Percentiles rank a stretch among this genome's conserved stretches.
Conservation (phyloP, 495 filamentous ascomycete species). For the Tuber brumale region DNA sequence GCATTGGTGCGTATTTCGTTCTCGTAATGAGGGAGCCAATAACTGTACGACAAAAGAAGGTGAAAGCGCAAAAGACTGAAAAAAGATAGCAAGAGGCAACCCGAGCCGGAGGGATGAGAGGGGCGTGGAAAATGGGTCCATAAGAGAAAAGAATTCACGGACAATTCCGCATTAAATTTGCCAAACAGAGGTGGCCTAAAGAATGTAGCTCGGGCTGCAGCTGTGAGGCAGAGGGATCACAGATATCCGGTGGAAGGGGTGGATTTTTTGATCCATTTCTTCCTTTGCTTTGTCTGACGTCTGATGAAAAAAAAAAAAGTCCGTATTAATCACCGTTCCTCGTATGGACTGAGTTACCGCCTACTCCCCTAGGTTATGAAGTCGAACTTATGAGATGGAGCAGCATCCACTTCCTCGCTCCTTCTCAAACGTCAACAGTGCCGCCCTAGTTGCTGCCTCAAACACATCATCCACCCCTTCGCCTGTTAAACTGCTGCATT, state of each 20-base stretch:
- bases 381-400: constrained; percentile 67
- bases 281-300: background rate
- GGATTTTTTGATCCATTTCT: background rate
- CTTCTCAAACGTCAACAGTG: constrained; percentile 85
- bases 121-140: background rate
- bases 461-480: constrained; percentile 99
- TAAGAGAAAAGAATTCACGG: background rate
- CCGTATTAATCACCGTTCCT: constrained; percentile 1
- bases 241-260: constrained; percentile 1
- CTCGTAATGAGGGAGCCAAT: background rate
- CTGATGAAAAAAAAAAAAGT: background rate
- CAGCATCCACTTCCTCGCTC: constrained; percentile 78
- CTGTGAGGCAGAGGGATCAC: background rate
- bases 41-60: background rate
- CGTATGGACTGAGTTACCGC: background rate
- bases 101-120: background rate
- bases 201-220: background rate
- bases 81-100: background rate
- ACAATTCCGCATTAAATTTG: background rate
- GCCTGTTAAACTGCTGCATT: constrained; percentile 93
- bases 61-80: background rate
- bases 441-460: constrained; percentile 93
- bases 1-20: background rate
- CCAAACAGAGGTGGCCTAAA: background rate
- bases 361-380: background rate